Base-by-base conservation (phyloP, 352 stramenopile genomes). In the Phytophthora multivora region DNA sequence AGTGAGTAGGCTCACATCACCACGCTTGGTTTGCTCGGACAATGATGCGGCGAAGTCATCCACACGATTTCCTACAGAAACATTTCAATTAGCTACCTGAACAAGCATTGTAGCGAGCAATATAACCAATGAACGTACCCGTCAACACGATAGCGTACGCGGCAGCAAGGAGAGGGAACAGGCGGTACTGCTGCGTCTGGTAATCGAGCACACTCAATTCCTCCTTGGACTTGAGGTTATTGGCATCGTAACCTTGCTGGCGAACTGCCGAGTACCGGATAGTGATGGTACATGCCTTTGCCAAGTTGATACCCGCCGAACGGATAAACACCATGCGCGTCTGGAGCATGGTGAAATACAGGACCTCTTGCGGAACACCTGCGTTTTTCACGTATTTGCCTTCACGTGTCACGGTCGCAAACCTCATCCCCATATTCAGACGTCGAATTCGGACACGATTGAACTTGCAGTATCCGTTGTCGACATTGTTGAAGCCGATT, bases 181-280 rank as follows among this genome's bases (percentile, higher is more conserved):
- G 77, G 15, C 95, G 90, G 74, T 98, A 96, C 69, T 98, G 95
- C 71, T 99, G 95, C 69, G 93, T 92, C 48, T 95, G 91, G 68
- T 98, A 98, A 59, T 98, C 93, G 31, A 99, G 71, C 58, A 99
- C 88, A 63, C 96, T 93, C 16, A 90, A 48, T 69, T 98, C 93
- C 2, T 73, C 68, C n/a, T 70, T 81, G 0, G 67, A 56, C 1
- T 77, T 64, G 36, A 80, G 88, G 2, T 71, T 59, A 39, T 77
- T 88, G n/a, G 70, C 77, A 45, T 90, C 69, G 40, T 82, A 84
- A 0, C 96, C 96, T 69, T 99, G 96, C 9, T 82, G 68, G 31
- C 96, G 88, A 31, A 98, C 81, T 16, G 89, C 91, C 3, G 89
- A 98, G 77, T 98, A 99, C 15, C 96, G 91, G 40, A 97, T 93